A percentile compares a stretch with the other conserved stretches of the same genome.
phyloP scores from a whole-genome alignment of 768 basidiomycete genomes.

The Russula foetens region DNA sequence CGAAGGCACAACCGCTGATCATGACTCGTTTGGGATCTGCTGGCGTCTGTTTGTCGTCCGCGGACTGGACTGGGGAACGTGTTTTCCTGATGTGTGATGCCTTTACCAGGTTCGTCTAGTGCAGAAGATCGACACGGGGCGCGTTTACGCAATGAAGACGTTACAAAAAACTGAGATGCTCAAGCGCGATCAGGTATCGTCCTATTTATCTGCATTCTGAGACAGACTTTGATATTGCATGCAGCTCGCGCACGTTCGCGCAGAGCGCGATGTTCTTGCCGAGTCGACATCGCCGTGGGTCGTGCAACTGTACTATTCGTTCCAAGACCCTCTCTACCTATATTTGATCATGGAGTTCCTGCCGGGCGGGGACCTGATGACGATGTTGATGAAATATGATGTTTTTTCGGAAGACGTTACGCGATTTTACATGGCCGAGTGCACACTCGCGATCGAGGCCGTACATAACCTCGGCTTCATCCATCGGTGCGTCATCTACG shows the following conservation, averaged over 20 bases:
- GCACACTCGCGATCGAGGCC: conserved; percentile 93
- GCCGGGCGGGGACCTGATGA: conserved; percentile 98
- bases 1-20: no score
- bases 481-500: conserved; percentile 59
- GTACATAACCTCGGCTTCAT: conserved; percentile 98
- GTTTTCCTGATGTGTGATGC: conserved; percentile 1
- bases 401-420: conserved; percentile 99
- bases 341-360: conserved; percentile 99
- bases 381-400: conserved; percentile 99
- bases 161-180: conserved; percentile 97
- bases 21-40: not conserved
- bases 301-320: conserved; percentile 93
- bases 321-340: conserved; percentile 87
- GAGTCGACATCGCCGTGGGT: conserved; percentile 96
- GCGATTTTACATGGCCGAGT: conserved; percentile 96
- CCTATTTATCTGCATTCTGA: not conserved
- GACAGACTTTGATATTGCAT: not conserved
- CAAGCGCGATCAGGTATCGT: conserved; percentile 87
- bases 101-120: conserved; percentile 71
- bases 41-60: not conserved
- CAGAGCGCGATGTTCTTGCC: conserved; percentile 93
- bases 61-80: no score
- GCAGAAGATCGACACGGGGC: conserved; percentile 93
- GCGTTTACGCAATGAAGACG: conserved; percentile 99
- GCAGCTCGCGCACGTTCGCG: conserved; percentile 94